phyloP scores from a whole-genome alignment of 805 yeast genomes.

The Candida argentea region DNA sequence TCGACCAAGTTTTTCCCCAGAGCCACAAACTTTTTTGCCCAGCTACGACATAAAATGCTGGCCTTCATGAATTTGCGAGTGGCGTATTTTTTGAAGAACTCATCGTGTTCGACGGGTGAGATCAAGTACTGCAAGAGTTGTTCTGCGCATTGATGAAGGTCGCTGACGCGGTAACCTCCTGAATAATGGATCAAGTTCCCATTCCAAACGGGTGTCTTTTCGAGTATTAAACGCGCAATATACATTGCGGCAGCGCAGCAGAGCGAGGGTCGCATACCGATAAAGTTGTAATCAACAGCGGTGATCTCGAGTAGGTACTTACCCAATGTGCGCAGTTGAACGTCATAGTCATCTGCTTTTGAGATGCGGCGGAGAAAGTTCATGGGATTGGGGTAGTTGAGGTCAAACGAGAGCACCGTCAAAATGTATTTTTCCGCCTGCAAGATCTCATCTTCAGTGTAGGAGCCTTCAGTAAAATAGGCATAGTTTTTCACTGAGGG shows the following conservation, averaged over 20 bases:
- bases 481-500: constrained; percentile 83
- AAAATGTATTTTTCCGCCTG: constrained; percentile 76
- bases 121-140: constrained; percentile 68
- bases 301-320: constrained; percentile 76
- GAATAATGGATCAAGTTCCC: constrained; percentile 83
- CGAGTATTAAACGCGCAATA: constrained; percentile 64
- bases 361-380: constrained; percentile 82
- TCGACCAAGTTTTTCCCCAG: constrained; percentile 36
- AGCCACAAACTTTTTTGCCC: constrained; percentile 57
- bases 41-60: constrained; percentile 66
- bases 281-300: constrained; percentile 63
- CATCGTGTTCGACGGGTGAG: constrained; percentile 81
- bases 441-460: constrained; percentile 68
- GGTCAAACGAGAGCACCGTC: constrained; percentile 59
- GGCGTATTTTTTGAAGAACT: constrained; percentile 88
- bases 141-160: constrained; percentile 61
- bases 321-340: constrained; percentile 73
- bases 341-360: constrained; percentile 84
- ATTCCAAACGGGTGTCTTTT: constrained; percentile 64
- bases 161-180: constrained; percentile 75
- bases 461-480: constrained; percentile 80
- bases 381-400: constrained; percentile 84
- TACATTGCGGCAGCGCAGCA: constrained; percentile 87
- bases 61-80: constrained; percentile 83
- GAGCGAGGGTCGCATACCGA: constrained; percentile 64